Base-by-base conservation (phyloP, 495 filamentous ascomycete genomes). In the Xylaria scruposa region DNA sequence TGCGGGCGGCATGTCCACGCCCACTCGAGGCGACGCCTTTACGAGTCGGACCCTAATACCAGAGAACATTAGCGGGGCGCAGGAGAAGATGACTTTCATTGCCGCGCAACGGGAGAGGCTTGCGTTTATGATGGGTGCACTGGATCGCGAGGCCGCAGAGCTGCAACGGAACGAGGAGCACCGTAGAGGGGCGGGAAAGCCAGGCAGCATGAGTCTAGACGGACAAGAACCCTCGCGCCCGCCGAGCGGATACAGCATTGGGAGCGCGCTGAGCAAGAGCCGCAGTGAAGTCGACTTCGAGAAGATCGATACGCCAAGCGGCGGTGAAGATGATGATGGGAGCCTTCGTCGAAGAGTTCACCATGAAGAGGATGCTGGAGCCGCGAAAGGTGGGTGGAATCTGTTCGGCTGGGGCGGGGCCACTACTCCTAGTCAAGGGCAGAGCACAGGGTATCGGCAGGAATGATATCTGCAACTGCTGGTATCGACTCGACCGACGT, bases 241-340 rank as follows among this genome's bases (percentile, higher is more conserved):
- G 64, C 79, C 80, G 12, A 86, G 84, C 61, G 81, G 76, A 68
- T 85, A 78, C 77, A 88, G 83, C 78, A 87, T 77, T 77, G 83
- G 82, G 69, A 79, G 83, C 61, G 81, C 89, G 9, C 76, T 94
- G 77, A 87, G 83, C 54, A 94, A 92, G 85, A 94, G 91, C 75
- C 85, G 85, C 71, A 93, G 91, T 67, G 92, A 94, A 73, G 87
- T 85, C 46, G 93, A 94, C 71, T 97, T 97, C 78, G 92, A 95
- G 76, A 90, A 91, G 76, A 90, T 97, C 72, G 91, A 94, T 47
- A 85, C 86, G n/a, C 91, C 92, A 68, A 91, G 91, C 74, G 85
- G 86, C 1, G 84, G 80, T 44, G 87, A 87, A 51, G 86, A 83
- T 56, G 78, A 84, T 17, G 79, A 79, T 19, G 68, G 71, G 56